A percentile compares a stretch with the other conserved stretches of the same genome.
These are phyloP conservation scores for Obba rivulosa DNA, from an alignment of 768 basidiomycete genomes.

Conservation along the genomic window DNA sequence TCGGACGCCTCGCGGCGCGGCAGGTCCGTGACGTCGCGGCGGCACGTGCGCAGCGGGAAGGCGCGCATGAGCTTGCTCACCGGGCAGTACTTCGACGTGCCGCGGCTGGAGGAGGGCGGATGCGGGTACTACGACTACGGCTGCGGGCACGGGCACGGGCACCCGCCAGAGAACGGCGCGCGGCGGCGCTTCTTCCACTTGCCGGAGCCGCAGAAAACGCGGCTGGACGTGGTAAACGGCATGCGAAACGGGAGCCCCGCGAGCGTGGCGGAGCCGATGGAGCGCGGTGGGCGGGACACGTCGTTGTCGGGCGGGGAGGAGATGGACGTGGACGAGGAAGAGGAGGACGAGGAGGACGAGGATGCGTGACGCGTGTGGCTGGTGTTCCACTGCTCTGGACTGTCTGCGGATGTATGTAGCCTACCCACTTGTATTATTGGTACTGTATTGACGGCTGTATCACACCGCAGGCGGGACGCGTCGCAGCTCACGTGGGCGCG, in stretches of 20 bases:
- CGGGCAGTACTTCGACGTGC: constrained; percentile 50
- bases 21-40: constrained; percentile 10
- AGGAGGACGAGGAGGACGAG: constrained; percentile 2
- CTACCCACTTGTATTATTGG: too few relatives aligned
- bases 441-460: too few relatives aligned
- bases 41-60: constrained; percentile 27
- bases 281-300: constrained; percentile 11
- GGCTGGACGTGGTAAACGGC: constrained; percentile 11
- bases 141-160: constrained; percentile 10
- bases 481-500: too few relatives aligned
- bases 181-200: constrained; percentile 53
- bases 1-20: constrained; percentile 29
- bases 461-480: too few relatives aligned
- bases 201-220: constrained; percentile 29
- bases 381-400: background rate
- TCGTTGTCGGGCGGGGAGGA: constrained; percentile 5
- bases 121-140: constrained; percentile 34
- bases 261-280: constrained; percentile 12
- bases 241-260: constrained; percentile 11
- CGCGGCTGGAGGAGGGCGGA: constrained; percentile 35
- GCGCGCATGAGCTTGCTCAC: constrained; percentile 69
- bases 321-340: constrained; percentile 12
- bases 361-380: background rate
- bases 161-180: background rate
- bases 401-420: background rate